These are phyloP conservation scores for Leishmania aethiopica DNA, from an alignment of 208 protist species.

Conservation along the genomic window DNA sequence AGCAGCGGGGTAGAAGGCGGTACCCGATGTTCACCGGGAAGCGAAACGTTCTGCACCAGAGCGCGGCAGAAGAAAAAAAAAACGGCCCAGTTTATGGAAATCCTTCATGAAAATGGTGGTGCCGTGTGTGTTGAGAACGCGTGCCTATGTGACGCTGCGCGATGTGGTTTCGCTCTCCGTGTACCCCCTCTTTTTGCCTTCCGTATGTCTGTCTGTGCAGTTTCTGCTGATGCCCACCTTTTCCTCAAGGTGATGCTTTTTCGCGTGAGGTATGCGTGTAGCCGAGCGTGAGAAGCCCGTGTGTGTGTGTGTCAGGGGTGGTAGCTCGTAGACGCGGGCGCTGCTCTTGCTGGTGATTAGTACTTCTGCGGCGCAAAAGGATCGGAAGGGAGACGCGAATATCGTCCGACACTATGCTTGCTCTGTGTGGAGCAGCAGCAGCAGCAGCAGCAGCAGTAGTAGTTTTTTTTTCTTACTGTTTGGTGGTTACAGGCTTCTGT, in stretches of 20 bases:
- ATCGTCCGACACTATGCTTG: not conserved
- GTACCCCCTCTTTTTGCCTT: not conserved
- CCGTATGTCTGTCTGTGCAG: not conserved
- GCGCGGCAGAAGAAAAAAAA: not conserved
- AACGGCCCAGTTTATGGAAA: not conserved
- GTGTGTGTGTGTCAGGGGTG: not conserved
- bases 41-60: not conserved
- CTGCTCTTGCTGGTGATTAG: not conserved
- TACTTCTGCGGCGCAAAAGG: not conserved
- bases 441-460: no score
- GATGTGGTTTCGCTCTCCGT: no score
- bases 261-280: not conserved
- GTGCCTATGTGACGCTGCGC: not conserved
- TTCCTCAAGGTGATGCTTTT: not conserved
- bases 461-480: no score
- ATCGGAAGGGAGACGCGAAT: not conserved
- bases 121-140: not conserved
- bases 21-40: not conserved
- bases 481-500: no score
- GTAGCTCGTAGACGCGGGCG: not conserved
- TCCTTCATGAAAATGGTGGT: not conserved
- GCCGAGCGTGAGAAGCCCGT: not conserved
- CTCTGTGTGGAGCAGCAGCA: not conserved
- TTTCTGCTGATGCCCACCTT: not conserved
- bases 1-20: not conserved